A percentile compares a stretch with the other conserved stretches of the same genome.
Evolutionary conservation across 768 basidiomycete species (phyloP).

Genomic region (Tubosaeta sp.): DNA sequence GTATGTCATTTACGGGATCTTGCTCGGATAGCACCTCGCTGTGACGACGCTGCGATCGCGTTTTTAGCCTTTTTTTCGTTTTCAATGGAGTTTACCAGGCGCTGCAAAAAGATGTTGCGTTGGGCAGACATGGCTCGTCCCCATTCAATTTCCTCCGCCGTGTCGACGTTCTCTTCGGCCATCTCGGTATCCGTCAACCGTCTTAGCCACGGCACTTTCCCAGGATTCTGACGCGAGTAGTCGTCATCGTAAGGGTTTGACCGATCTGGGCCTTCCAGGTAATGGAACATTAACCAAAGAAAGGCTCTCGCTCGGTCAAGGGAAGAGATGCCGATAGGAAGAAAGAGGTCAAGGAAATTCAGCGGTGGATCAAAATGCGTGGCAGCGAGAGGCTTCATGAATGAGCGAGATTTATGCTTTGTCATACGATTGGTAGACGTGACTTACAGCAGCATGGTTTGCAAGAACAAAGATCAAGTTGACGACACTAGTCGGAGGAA

Average conservation of each 20-base stretch:
- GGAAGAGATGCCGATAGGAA: slow-evolving; percentile 71
- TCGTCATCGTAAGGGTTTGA: slow-evolving; percentile 77
- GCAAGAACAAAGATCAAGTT: slow-evolving; percentile 83
- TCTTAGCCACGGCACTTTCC: slow-evolving; percentile 62
- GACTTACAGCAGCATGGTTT: slow-evolving; percentile 69
- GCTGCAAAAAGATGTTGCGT: slow-evolving; percentile 67
- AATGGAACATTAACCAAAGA: slow-evolving; percentile 80
- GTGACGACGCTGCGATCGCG: slow-evolving; percentile 28
- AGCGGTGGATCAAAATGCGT: slow-evolving; percentile 71
- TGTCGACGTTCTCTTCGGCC: slow-evolving; percentile 71
- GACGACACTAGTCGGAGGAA: slow-evolving; percentile 81
- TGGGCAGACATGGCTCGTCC: slow-evolving; percentile 69
- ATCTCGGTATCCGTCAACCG: slow-evolving; percentile 53
- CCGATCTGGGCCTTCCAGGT: slow-evolving; percentile 61
- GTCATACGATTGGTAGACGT: not conserved
- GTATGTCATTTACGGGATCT: not conserved
- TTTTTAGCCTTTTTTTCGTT: slow-evolving; percentile 47
- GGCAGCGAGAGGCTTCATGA: slow-evolving; percentile 49
- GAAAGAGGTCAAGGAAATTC: slow-evolving; percentile 82
- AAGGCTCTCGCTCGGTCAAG: slow-evolving; percentile 72
- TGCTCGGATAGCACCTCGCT: slow-evolving; percentile 19
- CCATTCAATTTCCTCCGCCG: slow-evolving; percentile 72
- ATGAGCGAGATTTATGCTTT: slow-evolving; percentile 8
- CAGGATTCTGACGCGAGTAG: slow-evolving; percentile 50
- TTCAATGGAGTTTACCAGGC: slow-evolving; percentile 55